Evolutionary conservation across 371 early-diverging fungal species (phyloP), one percentile per base, ranked within the genome.

Genomic region (Circinella minor): DNA sequence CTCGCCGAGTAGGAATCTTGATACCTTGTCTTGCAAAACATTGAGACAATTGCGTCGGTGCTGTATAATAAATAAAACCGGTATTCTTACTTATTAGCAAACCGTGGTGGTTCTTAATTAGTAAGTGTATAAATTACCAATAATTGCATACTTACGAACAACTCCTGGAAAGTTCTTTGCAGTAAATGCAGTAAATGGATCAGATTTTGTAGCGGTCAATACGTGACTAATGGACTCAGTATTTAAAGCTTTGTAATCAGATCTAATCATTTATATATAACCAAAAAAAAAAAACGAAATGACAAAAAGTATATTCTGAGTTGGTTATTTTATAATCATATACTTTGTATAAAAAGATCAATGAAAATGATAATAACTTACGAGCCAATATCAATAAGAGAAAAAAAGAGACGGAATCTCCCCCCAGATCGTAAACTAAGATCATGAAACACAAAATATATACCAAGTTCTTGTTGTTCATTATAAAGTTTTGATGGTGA

Each of bases 361-460:
- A 15, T 18, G 37, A 39, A 11, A 47, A 63, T 3, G 13, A 14
- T 4, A 34, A 63, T 47, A 36, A 61, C 81, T 80, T 85, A 86
- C 86, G 78, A 75, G 61, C 81, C 82, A 38, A 85, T 71, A 63
- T 85, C 64, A 8, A 81, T 70, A 34, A 93, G 79, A 4, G 88
- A 82, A 70, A 92, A 92, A 64, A 81, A 81, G 5, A 93, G 78
- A 6, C 87, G 82, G 78, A 87, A 93, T 0, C 73, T 67, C 5
- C 93, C 93, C 71, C 89, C 88, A 13, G 85, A 86, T 48, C 93
- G 79, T 34, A 93, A 82, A 57, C 89, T 89, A 10, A 93, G 69
- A 54, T 93, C 93, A 67, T 87, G 90, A 73, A 93, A 93, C 54
- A 92, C 78, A 72, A 92, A 93, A 59, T 86, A 95, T 55, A 94